Percentiles rank a stretch among this genome's conserved stretches.
Conservation (phyloP, 1,284 basidiomycete species). For the Polyporus tsugae region DNA sequence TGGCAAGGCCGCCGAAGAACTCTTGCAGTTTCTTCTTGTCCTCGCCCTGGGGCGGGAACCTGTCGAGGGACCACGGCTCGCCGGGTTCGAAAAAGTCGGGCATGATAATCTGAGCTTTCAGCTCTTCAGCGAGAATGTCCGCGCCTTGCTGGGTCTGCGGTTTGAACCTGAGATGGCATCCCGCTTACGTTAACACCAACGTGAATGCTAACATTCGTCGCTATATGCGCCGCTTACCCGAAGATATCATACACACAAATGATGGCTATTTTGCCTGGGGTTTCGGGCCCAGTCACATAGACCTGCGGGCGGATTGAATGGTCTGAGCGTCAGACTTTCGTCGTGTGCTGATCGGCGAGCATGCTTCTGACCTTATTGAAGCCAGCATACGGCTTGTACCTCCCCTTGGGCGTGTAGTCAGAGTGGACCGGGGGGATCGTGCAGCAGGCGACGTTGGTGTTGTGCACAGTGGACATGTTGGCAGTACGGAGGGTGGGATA, state of each 20-base stretch:
- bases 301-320: constrained; percentile 43
- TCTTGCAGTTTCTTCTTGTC: constrained; percentile 57
- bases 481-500: constrained; percentile 35
- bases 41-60: constrained; percentile 62
- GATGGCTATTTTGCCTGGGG: constrained; percentile 55
- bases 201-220: constrained; percentile 1
- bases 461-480: constrained; percentile 57
- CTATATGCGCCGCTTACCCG: constrained; percentile 48
- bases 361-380: constrained; percentile 43
- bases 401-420: constrained; percentile 60
- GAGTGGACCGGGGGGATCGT: constrained; percentile 61
- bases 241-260: constrained; percentile 74
- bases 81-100: constrained; percentile 71
- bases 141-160: constrained; percentile 70
- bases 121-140: constrained; percentile 63
- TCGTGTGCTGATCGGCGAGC: constrained; percentile 6
- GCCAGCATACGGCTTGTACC: constrained; percentile 51
- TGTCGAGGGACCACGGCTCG: constrained; percentile 55
- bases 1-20: constrained; percentile 63
- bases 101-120: constrained; percentile 65
- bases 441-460: constrained; percentile 68
- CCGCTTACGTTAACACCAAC: neutral
- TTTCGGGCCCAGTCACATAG: constrained; percentile 60
- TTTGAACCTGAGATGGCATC: constrained; percentile 48
- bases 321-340: neutral